These are phyloP conservation scores for Geosmithia flava DNA, from an alignment of 2,329 filamentous ascomycete genomes.

Conservation along the genomic window DNA sequence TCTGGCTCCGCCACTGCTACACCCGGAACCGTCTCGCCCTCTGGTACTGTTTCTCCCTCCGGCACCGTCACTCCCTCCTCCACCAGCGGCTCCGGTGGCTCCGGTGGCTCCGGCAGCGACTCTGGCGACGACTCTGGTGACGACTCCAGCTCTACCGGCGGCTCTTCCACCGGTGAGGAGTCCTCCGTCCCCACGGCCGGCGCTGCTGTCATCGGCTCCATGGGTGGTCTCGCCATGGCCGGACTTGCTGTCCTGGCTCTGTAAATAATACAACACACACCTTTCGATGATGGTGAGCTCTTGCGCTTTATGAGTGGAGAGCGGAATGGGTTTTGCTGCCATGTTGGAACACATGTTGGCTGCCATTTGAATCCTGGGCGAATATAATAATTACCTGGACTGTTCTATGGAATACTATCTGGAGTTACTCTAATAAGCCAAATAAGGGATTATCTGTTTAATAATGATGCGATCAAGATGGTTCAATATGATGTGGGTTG, in stretches of 20 bases:
- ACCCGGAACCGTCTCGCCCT: slow-evolving; percentile 3
- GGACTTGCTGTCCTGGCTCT: slow-evolving; percentile 20
- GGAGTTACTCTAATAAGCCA: too few relatives aligned
- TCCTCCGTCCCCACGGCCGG: slow-evolving; percentile 12
- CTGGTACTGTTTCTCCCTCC: slow-evolving; percentile 1
- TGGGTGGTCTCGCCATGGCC: slow-evolving; percentile 19
- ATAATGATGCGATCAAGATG: too few relatives aligned
- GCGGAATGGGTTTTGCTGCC: too few relatives aligned
- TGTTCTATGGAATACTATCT: too few relatives aligned
- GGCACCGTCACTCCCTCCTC: too few relatives aligned
- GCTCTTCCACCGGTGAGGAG: neutral
- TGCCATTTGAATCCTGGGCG: too few relatives aligned
- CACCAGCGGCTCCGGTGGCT: neutral
- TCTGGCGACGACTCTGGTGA: neutral
- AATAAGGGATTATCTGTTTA: too few relatives aligned
- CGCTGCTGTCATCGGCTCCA: slow-evolving; percentile 16
- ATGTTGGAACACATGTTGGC: too few relatives aligned
- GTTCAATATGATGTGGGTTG: too few relatives aligned
- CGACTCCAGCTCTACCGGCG: slow-evolving; percentile 5
- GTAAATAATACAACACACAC: slow-evolving; percentile 11
- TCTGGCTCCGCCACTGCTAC: neutral
- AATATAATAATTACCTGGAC: too few relatives aligned
- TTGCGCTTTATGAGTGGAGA: too few relatives aligned
- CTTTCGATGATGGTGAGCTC: too few relatives aligned
- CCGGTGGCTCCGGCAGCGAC: neutral